phyloP scores from a whole-genome alignment of 805 yeast genomes.

The Ogataea trehalophila region DNA sequence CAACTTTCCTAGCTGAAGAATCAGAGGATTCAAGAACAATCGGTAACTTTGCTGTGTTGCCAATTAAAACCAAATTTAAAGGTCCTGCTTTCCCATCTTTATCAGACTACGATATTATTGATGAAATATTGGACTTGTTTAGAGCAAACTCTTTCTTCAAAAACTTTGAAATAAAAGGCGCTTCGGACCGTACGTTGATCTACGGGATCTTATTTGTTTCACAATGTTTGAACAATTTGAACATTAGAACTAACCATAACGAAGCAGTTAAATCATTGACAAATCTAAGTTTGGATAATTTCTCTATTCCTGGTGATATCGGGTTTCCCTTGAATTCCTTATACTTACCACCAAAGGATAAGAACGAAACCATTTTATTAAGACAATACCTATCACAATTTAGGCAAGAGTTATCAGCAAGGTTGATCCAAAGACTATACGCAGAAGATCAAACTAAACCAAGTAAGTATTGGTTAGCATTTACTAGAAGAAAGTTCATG shows the following conservation, averaged over 20 bases:
- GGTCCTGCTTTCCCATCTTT: slow-evolving; percentile 88
- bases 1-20: slow-evolving; percentile 67
- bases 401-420: slow-evolving; percentile 85
- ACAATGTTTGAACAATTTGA: slow-evolving; percentile 70
- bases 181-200: slow-evolving; percentile 86
- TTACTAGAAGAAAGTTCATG: slow-evolving; percentile 93
- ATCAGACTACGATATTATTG: slow-evolving; percentile 82
- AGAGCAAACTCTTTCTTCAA: slow-evolving; percentile 95
- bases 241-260: slow-evolving; percentile 39
- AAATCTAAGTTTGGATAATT: slow-evolving; percentile 81
- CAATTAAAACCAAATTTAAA: slow-evolving; percentile 75
- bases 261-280: slow-evolving; percentile 70
- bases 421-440: slow-evolving; percentile 73
- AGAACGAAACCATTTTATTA: slow-evolving; percentile 72
- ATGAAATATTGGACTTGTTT: slow-evolving; percentile 86
- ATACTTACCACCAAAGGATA: slow-evolving; percentile 67
- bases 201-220: slow-evolving; percentile 90
- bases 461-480: slow-evolving; percentile 93
- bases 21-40: slow-evolving; percentile 54
- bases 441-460: slow-evolving; percentile 56
- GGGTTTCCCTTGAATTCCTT: slow-evolving; percentile 88
- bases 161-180: slow-evolving; percentile 94
- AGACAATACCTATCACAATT: slow-evolving; percentile 83
- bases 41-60: slow-evolving; percentile 79
- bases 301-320: slow-evolving; percentile 91